phyloP scores from a whole-genome alignment of 495 filamentous ascomycete species.

The Penicillium canescens region DNA sequence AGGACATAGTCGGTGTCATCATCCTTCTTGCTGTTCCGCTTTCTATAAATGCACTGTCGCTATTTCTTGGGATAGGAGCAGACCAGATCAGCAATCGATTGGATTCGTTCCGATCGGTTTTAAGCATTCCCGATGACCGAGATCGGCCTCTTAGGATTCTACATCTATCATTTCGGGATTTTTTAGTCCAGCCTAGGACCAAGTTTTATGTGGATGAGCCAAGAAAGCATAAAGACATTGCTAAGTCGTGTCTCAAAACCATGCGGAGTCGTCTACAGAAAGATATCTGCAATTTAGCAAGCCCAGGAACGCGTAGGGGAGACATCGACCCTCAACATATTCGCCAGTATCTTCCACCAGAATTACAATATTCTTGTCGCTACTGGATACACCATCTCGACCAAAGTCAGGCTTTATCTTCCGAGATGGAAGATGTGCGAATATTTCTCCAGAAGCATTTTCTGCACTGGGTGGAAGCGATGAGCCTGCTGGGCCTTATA shows the following conservation, averaged over 20 bases:
- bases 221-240: slow-evolving; percentile 11
- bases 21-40: slow-evolving; percentile 26
- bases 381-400: slow-evolving; percentile 21
- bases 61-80: slow-evolving; percentile 8
- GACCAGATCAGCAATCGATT: slow-evolving; percentile 15
- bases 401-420: slow-evolving; percentile 22
- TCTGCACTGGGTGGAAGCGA: too few species aligned
- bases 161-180: slow-evolving; percentile 12
- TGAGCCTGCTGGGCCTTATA: too few species aligned
- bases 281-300: slow-evolving; percentile 37
- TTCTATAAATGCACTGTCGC: slow-evolving; percentile 18
- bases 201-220: slow-evolving; percentile 19
- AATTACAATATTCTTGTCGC: slow-evolving; percentile 38
- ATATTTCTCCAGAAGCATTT: slow-evolving; percentile 35
- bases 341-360: slow-evolving; percentile 21
- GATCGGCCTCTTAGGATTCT: slow-evolving; percentile 10
- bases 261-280: slow-evolving; percentile 28
- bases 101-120: slow-evolving; percentile 25
- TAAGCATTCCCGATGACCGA: slow-evolving; percentile 27
- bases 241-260: slow-evolving; percentile 23
- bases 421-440: slow-evolving; percentile 24
- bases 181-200: slow-evolving; percentile 10
- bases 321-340: slow-evolving; percentile 23
- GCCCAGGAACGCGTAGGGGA: slow-evolving; percentile 18
- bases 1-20: slow-evolving; percentile 25